These are phyloP conservation scores for Cubamyces sp. DNA, from an alignment of 768 basidiomycete species.

Conservation along the genomic window DNA sequence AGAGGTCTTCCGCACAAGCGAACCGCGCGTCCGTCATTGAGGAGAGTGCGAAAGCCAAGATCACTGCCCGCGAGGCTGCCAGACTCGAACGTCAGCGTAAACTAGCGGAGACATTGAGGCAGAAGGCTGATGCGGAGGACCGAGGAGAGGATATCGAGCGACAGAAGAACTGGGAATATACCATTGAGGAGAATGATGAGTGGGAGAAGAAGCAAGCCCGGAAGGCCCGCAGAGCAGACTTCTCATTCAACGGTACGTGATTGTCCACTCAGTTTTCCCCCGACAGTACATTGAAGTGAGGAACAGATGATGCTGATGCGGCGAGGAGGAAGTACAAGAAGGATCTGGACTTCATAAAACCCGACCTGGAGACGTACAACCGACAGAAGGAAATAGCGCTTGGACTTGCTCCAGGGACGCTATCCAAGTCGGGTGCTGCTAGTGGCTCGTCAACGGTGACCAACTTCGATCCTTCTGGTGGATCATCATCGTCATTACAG, in stretches of 20 bases:
- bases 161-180: constrained; percentile 93
- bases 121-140: constrained; percentile 88
- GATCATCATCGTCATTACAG: constrained; percentile 40
- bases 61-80: constrained; percentile 77
- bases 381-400: constrained; percentile 86
- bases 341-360: constrained; percentile 85
- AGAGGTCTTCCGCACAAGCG: constrained; percentile 62
- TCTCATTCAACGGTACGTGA: constrained; percentile 85
- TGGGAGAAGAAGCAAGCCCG: constrained; percentile 92
- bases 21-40: constrained; percentile 88
- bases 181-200: constrained; percentile 91
- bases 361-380: constrained; percentile 86
- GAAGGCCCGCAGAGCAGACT: constrained; percentile 85
- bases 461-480: constrained; percentile 55
- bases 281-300: background rate
- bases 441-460: constrained; percentile 46
- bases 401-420: constrained; percentile 71
- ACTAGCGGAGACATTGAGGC: constrained; percentile 82
- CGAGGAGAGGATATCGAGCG: constrained; percentile 91
- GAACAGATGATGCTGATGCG: constrained; percentile 84
- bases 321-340: constrained; percentile 92
- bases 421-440: constrained; percentile 46
- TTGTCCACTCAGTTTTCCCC: constrained; percentile 4
- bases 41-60: constrained; percentile 78
- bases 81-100: constrained; percentile 89